phyloP scores from a whole-genome alignment of 768 basidiomycete genomes.

The Pisolithus tinctorius region DNA sequence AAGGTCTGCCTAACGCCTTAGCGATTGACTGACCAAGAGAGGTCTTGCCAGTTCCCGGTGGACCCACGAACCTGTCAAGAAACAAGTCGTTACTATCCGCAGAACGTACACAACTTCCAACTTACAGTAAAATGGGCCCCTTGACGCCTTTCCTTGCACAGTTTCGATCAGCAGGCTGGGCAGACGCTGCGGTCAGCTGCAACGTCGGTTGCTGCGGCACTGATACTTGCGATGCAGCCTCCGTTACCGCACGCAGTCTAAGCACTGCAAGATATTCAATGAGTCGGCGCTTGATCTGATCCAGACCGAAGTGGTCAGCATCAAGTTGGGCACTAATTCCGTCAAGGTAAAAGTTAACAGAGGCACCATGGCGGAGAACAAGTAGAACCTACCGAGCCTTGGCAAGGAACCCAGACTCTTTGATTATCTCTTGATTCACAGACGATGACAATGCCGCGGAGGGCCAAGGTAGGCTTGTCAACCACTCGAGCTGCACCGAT shows the following conservation, averaged over 20 bases:
- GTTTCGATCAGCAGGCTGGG: background rate
- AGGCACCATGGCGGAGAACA: background rate
- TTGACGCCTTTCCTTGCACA: constrained; percentile 41
- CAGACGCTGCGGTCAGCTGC: background rate
- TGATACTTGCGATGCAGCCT: constrained; percentile 8
- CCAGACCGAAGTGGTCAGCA: constrained; percentile 85
- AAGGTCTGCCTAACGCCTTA: constrained; percentile 73
- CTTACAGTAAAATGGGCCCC: constrained; percentile 66
- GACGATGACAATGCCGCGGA: constrained; percentile 24
- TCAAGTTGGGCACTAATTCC: constrained; percentile 57
- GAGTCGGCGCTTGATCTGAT: constrained; percentile 85
- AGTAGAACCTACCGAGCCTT: constrained; percentile 45
- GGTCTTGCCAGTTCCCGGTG: constrained; percentile 89
- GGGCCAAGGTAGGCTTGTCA: constrained; percentile 82
- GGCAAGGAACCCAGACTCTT: constrained; percentile 53
- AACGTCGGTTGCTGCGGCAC: background rate
- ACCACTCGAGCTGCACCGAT: constrained; percentile 73
- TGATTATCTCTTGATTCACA: constrained; percentile 31
- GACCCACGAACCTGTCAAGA: constrained; percentile 67
- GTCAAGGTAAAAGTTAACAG: background rate
- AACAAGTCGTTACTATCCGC: background rate
- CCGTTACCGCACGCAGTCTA: constrained; percentile 38
- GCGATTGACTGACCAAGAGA: constrained; percentile 88
- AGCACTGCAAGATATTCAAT: constrained; percentile 92
- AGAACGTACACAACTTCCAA: background rate